These are phyloP conservation scores for Rhodotorula sp. DNA, from an alignment of 1,284 basidiomycete species.

Conservation along the genomic window DNA sequence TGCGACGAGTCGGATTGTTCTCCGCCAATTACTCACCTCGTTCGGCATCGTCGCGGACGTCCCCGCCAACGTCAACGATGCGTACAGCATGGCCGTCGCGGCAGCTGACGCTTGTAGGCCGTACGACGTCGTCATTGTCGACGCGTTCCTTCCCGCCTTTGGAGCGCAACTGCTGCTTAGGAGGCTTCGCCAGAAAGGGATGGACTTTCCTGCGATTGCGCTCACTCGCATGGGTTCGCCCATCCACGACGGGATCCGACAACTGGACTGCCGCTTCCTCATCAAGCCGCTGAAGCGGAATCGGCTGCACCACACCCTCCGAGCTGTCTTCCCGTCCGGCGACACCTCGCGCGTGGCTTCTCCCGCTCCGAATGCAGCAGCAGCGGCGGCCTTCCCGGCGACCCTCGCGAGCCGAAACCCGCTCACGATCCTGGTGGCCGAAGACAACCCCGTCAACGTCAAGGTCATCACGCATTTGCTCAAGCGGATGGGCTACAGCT, in stretches of 20 bases:
- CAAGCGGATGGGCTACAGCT: slow-evolving; percentile 31
- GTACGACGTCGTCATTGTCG: slow-evolving; percentile 30
- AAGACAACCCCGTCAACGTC: slow-evolving; percentile 40
- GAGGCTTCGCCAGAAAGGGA: slow-evolving; percentile 27
- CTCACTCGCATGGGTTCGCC: slow-evolving; percentile 39
- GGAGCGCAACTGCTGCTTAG: slow-evolving; percentile 32
- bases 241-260: slow-evolving; percentile 37
- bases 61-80: slow-evolving; percentile 9
- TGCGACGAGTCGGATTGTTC: slow-evolving; percentile 21
- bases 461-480: slow-evolving; percentile 38
- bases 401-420: slow-evolving; percentile 27
- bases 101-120: slow-evolving; percentile 9
- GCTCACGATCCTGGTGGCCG: slow-evolving; percentile 35
- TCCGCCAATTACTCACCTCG: slow-evolving; percentile 27
- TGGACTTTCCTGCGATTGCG: slow-evolving; percentile 29
- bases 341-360: slow-evolving; percentile 16
- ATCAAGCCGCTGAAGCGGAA: slow-evolving; percentile 42
- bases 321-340: slow-evolving; percentile 31
- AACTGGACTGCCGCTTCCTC: slow-evolving; percentile 34
- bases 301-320: slow-evolving; percentile 37
- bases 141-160: slow-evolving; percentile 37
- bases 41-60: slow-evolving; percentile 21
- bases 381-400: slow-evolving; percentile 25
- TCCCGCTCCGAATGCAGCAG: slow-evolving; percentile 5
- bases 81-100: slow-evolving; percentile 17